These are phyloP conservation scores for Buxus sempervirens DNA, from an alignment of 164 flowering plant species.

Conservation along the genomic window DNA sequence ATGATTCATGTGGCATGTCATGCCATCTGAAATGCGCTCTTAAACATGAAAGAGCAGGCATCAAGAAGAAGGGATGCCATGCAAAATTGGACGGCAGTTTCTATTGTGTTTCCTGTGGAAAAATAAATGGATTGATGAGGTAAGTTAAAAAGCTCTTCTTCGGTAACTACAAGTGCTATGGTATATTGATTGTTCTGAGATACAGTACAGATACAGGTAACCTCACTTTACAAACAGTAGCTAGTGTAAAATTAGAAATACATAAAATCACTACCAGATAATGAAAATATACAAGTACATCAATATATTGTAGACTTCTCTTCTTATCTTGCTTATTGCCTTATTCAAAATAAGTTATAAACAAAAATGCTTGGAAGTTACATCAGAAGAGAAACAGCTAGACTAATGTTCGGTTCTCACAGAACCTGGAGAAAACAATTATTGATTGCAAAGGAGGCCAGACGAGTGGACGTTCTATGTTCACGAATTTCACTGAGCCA, in stretches of 20 bases:
- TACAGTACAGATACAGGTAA: too few relatives aligned
- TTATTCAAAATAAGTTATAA: too few relatives aligned
- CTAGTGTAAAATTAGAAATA: too few relatives aligned
- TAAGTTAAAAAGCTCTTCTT: conserved; percentile 13
- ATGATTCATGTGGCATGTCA: conserved; percentile 42
- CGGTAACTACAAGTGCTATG: neutral
- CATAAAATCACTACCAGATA: neutral
- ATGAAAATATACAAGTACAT: neutral
- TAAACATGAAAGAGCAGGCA: conserved; percentile 31
- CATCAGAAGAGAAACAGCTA: neutral
- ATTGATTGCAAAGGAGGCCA: conserved; percentile 60
- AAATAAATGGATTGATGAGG: conserved; percentile 21
- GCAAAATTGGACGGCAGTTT: conserved; percentile 39
- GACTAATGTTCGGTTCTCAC: conserved; percentile 5
- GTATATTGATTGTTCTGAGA: neutral
- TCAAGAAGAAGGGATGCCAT: conserved; percentile 16
- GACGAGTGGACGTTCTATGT: conserved; percentile 62
- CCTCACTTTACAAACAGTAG: too few relatives aligned
- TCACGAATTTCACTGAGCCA: conserved; percentile 47
- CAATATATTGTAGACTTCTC: neutral
- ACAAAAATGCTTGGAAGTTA: neutral
- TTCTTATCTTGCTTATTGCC: too few relatives aligned
- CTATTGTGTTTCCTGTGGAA: conserved; percentile 42
- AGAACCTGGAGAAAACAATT: conserved; percentile 75
- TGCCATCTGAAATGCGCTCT: conserved; percentile 49